A percentile compares a stretch with the other conserved stretches of the same genome.
phyloP scores from a whole-genome alignment of 257 asterid genomes.

The Voacanga thouarsii region DNA sequence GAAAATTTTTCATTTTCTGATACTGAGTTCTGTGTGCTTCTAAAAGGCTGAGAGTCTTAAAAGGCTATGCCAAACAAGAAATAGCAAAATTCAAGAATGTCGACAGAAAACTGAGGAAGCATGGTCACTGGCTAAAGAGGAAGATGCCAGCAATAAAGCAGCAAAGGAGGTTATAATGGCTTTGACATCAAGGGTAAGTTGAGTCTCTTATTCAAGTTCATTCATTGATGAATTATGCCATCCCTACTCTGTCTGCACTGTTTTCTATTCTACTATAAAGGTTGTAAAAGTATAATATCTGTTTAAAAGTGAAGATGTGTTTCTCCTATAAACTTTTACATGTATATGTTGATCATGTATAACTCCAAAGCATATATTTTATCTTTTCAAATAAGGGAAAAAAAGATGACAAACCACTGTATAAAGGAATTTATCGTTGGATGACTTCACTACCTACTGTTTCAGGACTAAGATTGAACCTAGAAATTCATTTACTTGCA shows the following conservation, averaged over 20 bases:
- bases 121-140: conserved; percentile 49
- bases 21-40: not conserved
- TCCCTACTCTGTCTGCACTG: not conserved
- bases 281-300: too few relatives aligned
- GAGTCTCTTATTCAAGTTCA: not conserved
- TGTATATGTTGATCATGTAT: too few relatives aligned
- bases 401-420: too few relatives aligned
- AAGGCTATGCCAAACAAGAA: conserved; percentile 33
- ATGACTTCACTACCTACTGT: too few relatives aligned
- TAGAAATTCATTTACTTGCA: not conserved
- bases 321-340: not conserved
- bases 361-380: too few relatives aligned
- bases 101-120: conserved; percentile 36
- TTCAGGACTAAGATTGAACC: not conserved
- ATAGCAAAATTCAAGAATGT: conserved; percentile 39
- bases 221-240: not conserved
- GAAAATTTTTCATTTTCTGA: not conserved
- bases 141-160: conserved; percentile 45
- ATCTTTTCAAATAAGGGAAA: too few relatives aligned
- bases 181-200: conserved; percentile 43
- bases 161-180: conserved; percentile 51
- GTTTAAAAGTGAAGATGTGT: not conserved
- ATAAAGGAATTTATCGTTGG: too few relatives aligned
- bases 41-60: conserved; percentile 38
- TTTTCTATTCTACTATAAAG: not conserved